phyloP scores from a whole-genome alignment of 78 protist species.

The Planoprotostelium fungivorum region DNA sequence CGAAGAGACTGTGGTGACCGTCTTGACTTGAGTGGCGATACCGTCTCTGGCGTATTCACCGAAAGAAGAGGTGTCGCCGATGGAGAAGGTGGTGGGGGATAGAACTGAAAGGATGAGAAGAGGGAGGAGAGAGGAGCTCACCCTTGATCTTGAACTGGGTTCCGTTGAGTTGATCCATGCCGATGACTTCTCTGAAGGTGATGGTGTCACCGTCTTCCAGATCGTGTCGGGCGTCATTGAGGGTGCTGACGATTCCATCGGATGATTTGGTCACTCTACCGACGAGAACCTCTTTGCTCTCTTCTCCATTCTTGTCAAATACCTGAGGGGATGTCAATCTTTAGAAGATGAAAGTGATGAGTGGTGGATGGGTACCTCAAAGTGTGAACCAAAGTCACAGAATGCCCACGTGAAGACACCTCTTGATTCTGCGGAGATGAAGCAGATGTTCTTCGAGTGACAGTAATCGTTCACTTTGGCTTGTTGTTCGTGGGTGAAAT shows the following conservation, averaged over 20 bases:
- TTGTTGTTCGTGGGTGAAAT: background rate
- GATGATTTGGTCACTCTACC: constrained; percentile 20
- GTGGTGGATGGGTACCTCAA: constrained; percentile 4
- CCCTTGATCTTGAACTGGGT: constrained; percentile 6
- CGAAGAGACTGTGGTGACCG: constrained; percentile 30
- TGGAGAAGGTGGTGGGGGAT: background rate
- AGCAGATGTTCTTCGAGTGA: constrained; percentile 8
- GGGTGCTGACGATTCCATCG: constrained; percentile 69
- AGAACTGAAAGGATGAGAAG: background rate
- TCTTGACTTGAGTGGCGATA: constrained; percentile 70
- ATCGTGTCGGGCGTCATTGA: constrained; percentile 79
- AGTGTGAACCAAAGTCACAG: constrained; percentile 15
- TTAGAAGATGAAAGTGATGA: background rate
- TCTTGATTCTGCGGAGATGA: constrained; percentile 15
- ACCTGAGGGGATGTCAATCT: background rate
- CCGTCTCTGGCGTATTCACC: constrained; percentile 59
- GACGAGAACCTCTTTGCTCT: constrained; percentile 43
- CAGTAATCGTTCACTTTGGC: constrained; percentile 19
- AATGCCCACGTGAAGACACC: constrained; percentile 30
- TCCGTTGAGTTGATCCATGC: constrained; percentile 87
- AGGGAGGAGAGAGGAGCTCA: background rate
- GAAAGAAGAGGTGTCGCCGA: constrained; percentile 57
- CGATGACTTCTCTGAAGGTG: constrained; percentile 79
- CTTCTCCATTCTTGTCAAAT: constrained; percentile 52
- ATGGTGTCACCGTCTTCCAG: constrained; percentile 85